These are phyloP conservation scores for Rubroshorea leprosula DNA, from an alignment of 345 rosid genomes.

Conservation along the genomic window DNA sequence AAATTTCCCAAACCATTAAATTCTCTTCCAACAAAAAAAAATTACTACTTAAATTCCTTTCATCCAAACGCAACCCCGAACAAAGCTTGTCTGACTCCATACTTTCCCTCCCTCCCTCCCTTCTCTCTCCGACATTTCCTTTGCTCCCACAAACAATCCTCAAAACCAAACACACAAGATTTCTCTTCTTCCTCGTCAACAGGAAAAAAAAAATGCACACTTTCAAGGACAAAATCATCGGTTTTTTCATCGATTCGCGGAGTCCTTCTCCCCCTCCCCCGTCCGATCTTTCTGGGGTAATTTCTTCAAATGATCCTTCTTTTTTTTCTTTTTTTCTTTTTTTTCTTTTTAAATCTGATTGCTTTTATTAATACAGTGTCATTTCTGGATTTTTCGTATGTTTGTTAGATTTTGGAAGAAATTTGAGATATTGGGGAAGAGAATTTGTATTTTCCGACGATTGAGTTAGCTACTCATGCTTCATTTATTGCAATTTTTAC, in stretches of 20 bases:
- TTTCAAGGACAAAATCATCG: slow-evolving; percentile 63
- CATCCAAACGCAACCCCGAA: too few species aligned
- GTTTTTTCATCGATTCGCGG: slow-evolving; percentile 57
- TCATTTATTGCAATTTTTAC: too few species aligned
- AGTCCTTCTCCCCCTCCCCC: slow-evolving; percentile 28
- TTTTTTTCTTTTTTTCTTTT: slow-evolving; percentile 4
- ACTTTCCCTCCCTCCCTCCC: background rate
- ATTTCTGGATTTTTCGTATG: background rate
- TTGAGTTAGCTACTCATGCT: background rate
- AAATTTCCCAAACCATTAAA: too few species aligned
- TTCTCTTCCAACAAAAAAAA: too few species aligned
- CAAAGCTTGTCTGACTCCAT: too few species aligned
- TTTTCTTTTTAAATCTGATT: slow-evolving; percentile 19
- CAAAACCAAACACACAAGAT: background rate
- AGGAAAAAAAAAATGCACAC: slow-evolving; percentile 34
- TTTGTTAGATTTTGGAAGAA: background rate
- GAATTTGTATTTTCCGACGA: background rate
- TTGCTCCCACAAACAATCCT: slow-evolving; percentile 6
- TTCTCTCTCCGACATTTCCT: background rate
- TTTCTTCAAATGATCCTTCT: background rate
- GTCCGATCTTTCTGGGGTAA: slow-evolving; percentile 42
- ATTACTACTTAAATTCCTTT: too few species aligned
- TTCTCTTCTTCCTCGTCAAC: background rate
- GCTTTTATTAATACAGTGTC: background rate
- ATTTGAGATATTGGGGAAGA: background rate